Base-by-base conservation (phyloP, 495 filamentous ascomycete genomes). In the Penicillium lividum region DNA sequence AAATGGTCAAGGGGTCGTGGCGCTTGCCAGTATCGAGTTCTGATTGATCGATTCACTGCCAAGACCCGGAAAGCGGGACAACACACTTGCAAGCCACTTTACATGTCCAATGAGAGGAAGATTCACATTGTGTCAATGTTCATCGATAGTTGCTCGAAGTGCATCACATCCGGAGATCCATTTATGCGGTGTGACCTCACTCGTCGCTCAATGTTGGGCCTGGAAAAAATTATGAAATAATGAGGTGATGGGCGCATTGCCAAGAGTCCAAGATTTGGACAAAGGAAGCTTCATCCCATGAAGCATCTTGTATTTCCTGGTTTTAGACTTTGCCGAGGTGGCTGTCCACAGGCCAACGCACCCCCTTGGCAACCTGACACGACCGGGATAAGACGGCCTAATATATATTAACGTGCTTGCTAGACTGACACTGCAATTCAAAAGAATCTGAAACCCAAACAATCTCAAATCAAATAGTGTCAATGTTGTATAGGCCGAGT, bases 151-250 rank as follows among this genome's bases (percentile, higher is more conserved):
- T 22, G 22, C 22, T 22, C 22, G 22, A 22, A 46, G 31, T 10
- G 31, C 13, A 16, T n/a, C 27, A 49, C 5, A 30, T 31, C 46
- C 13, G 28, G 46, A 49, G n/a, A 29, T 31, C 28, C 8, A 27
- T 25, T 22, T 28, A 46, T 30, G 46, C 46, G 28, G 46, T 49
- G 46, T 49, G 46, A 49, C 46, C 46, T 33, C 28, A 48, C 38
- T 15, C n/a, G 27, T 29, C 25, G 27, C 8, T 28, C 4, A 13
- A 5, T 27, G 11, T 47, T 47, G 44, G 44, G 27, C 27, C 44
- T 5, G 22, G 44, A 29, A 28, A 13, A 5, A 4, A 49, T 47
- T 11, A 47, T 28, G 3, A 5, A 47, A 47, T 47, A 13, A 47
- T 47, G 46, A 49, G 27, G 46, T 29, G 28, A 49, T 31, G 25